These are phyloP conservation scores for Nitzschia palea DNA, from an alignment of 108 stramenopile genomes.

Conservation along the genomic window DNA sequence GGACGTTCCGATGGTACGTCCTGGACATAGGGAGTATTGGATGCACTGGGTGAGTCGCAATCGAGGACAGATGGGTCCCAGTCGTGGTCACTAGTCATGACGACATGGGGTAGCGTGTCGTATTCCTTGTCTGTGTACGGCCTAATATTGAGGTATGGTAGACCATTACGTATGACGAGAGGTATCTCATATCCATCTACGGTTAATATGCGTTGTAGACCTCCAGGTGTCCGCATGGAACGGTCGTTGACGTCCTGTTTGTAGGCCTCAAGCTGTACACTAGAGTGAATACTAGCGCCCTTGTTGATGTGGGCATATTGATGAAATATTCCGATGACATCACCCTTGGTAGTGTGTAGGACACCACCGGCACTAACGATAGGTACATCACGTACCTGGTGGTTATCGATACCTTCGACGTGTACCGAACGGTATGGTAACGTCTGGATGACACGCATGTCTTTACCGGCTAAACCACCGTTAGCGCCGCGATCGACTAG, in stretches of 20 bases:
- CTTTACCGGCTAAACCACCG: constrained; percentile 21
- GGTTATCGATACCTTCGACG: constrained; percentile 19
- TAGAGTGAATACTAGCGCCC: constrained; percentile 22
- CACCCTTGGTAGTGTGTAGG: constrained; percentile 1
- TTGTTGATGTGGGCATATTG: constrained; percentile 4
- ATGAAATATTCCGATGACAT: constrained; percentile 12
- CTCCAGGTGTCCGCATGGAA: not conserved
- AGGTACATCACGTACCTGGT: not conserved
- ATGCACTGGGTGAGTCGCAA: too few species aligned
- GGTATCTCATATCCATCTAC: constrained; percentile 8
- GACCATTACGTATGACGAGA: not conserved
- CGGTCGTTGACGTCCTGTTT: constrained; percentile 4
- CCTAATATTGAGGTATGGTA: not conserved
- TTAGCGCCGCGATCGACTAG: constrained; percentile 35
- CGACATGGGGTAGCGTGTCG: constrained; percentile 30
- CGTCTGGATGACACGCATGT: not conserved
- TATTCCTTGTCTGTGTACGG: not conserved
- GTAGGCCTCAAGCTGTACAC: constrained; percentile 1
- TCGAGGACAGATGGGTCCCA: constrained; percentile 36
- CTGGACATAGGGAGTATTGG: too few species aligned
- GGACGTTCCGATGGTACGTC: too few species aligned
- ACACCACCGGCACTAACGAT: constrained; percentile 19
- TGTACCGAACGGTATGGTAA: not conserved
- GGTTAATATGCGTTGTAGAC: not conserved
- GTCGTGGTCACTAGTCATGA: constrained; percentile 16